Conservation (phyloP, 352 stramenopile genomes). For the Pythium sp. region DNA sequence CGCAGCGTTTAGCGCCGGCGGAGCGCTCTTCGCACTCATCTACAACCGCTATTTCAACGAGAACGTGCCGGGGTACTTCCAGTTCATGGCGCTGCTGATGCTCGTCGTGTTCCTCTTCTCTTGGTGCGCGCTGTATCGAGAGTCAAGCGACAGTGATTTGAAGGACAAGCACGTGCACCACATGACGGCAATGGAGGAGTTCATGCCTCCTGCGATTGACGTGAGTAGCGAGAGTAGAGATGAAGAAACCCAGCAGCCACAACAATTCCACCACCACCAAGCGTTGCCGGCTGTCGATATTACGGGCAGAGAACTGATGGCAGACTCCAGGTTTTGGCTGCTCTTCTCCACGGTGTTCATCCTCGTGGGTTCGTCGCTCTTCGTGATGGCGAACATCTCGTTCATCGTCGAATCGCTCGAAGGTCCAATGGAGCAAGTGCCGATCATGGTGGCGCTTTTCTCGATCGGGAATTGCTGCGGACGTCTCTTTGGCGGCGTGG, state of each 20-base stretch:
- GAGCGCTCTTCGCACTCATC: conserved; percentile 63
- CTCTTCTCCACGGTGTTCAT: conserved; percentile 73
- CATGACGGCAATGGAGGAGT: conserved; percentile 35
- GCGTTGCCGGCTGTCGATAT: conserved; percentile 29
- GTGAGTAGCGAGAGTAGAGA: conserved; percentile 8
- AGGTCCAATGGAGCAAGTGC: conserved; percentile 46
- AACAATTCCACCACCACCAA: neutral
- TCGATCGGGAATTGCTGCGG: conserved; percentile 66
- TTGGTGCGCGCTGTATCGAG: conserved; percentile 51
- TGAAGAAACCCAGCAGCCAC: neutral
- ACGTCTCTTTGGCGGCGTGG: conserved; percentile 46
- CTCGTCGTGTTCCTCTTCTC: conserved; percentile 47
- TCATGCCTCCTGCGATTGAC: conserved; percentile 29
- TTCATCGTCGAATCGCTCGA: conserved; percentile 71
- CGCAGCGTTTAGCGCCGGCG: conserved; percentile 63
- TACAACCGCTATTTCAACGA: conserved; percentile 60
- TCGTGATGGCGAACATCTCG: conserved; percentile 78
- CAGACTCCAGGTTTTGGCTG: conserved; percentile 59
- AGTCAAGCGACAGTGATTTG: conserved; percentile 10
- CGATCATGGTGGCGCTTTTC: conserved; percentile 66
- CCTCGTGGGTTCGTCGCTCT: conserved; percentile 64
- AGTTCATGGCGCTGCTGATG: conserved; percentile 63
- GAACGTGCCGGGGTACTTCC: conserved; percentile 57
- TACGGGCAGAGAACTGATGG: conserved; percentile 44
- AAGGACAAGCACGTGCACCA: conserved; percentile 17